Evolutionary conservation across 2,329 filamentous ascomycete species (phyloP), one percentile per base, ranked within the genome.

Genomic region (Exserohilum turcica): DNA sequence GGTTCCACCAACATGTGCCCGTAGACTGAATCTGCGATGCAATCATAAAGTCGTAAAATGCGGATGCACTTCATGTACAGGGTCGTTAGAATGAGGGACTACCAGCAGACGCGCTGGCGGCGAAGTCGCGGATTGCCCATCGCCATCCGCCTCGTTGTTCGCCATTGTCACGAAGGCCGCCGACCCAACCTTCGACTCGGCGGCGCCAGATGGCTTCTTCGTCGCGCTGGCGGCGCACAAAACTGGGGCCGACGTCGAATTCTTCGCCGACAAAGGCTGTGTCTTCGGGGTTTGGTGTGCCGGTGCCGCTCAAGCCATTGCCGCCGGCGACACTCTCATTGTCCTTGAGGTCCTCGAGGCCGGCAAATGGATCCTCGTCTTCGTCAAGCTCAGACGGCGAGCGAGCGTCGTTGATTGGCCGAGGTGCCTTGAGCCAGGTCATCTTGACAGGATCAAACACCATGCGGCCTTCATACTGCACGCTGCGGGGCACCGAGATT

Each of bases 391-490:
- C 88, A 2, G 63, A 63, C 3, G 80, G 76, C 7, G 70, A 70
- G 31, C 54, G 72, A 54, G 66, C 74, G 61, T 62, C 74, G 54
- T 65, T 63, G 6, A 67, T 52, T 27, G 58, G 45, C 57, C 80
- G 56, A 24, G 67, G 64, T 2, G 94, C 80, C 74, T 96, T 97
- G 51, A 97, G 82, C 94, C 94, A 99, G 73, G 92, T 95, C 93
- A 99, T 97, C 65, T 91, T 91, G 58, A 91, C 88, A 3, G 94
- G 94, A 70, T 99, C 94, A 72, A 97, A 99, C 8, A 97, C 89
- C 94, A 99, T 99, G 63, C 92, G 91, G n/a, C 92, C 90, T 52
- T 97, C 92, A 31, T 97, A 89, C 75, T 97, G 92, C 12, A 96
- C 89, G 57, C 91, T 92, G 68, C 93, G 90, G 56, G 88, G 72